These are phyloP conservation scores for Pogostemon cablin DNA, from an alignment of 257 asterid species.

Conservation along the genomic window DNA sequence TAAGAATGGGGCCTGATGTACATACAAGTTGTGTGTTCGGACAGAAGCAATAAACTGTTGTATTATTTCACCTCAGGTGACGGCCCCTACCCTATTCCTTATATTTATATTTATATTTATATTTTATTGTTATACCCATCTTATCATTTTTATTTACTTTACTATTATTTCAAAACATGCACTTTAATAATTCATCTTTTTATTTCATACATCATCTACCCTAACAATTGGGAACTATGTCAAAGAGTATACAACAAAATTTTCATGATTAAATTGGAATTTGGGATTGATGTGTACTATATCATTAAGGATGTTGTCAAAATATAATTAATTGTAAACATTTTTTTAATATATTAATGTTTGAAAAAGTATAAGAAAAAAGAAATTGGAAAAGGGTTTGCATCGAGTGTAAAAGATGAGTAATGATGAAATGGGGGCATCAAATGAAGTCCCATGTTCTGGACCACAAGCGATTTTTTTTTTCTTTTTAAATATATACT, in stretches of 20 bases:
- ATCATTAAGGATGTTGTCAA: too few species aligned
- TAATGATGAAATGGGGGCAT: conserved; percentile 21
- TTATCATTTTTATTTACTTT: neutral
- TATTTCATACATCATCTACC: too few species aligned
- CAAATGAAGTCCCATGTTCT: neutral
- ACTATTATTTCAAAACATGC: too few species aligned
- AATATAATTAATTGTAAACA: too few species aligned
- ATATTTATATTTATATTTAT: neutral
- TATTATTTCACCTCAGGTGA: conserved; percentile 7
- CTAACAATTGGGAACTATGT: too few species aligned
- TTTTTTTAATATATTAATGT: neutral
- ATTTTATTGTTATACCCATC: neutral
- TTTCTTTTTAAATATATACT: too few species aligned
- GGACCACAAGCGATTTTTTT: conserved; percentile 6
- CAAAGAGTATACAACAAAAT: too few species aligned
- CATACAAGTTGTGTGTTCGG: neutral
- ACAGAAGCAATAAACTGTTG: neutral
- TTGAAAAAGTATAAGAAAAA: neutral
- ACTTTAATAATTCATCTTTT: too few species aligned
- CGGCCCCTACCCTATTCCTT: conserved; percentile 23
- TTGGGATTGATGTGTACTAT: too few species aligned
- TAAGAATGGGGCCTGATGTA: conserved; percentile 4
- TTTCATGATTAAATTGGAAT: too few species aligned
- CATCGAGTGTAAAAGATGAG: neutral
- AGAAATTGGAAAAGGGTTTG: neutral